phyloP scores from a whole-genome alignment of 78 protist species.

The Monosiga brevicollis region DNA sequence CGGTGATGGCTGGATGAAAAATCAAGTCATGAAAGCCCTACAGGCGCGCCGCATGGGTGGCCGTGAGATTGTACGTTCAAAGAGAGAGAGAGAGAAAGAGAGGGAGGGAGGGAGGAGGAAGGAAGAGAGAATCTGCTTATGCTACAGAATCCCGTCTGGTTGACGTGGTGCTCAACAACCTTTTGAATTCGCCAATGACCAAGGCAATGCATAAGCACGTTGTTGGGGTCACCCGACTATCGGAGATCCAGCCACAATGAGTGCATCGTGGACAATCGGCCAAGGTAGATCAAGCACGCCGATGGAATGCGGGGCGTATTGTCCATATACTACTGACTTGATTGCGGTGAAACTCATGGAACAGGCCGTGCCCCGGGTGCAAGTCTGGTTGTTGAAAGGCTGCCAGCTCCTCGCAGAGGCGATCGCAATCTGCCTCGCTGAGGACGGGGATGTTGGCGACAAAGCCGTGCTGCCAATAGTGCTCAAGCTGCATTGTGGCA shows the following conservation, averaged over 20 bases:
- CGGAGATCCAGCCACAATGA: no score
- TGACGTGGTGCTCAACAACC: no score
- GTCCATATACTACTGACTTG: no score
- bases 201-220: not conserved
- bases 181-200: constrained; percentile 3
- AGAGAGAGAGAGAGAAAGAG: no score
- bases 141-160: no score
- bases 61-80: no score
- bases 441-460: not conserved
- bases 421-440: not conserved
- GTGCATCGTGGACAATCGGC: no score
- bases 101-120: no score
- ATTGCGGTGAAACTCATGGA: not conserved
- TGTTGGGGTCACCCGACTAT: not conserved
- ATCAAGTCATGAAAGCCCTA: not conserved
- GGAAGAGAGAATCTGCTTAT: no score
- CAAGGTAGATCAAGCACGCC: no score
- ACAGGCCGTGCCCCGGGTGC: not conserved
- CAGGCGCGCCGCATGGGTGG: no score
- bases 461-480: not conserved
- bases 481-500: not conserved
- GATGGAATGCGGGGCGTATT: no score
- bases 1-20: not conserved
- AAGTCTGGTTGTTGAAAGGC: not conserved
- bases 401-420: not conserved